Evolutionary conservation across 164 flowering plant genomes (phyloP).

Genomic region (Piper betle): DNA sequence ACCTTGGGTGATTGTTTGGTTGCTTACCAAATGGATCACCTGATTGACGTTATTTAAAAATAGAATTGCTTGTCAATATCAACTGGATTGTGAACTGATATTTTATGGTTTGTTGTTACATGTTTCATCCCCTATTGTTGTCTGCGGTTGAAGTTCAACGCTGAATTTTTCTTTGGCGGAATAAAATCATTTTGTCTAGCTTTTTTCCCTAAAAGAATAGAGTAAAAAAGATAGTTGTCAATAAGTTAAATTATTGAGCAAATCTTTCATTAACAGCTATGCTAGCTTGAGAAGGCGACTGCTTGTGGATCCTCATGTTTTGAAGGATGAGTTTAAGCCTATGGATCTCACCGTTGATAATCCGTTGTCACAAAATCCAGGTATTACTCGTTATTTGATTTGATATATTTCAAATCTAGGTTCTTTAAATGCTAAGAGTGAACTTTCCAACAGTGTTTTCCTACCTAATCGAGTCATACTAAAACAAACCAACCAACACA

Average conservation of each 20-base stretch:
- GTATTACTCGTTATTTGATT: slow-evolving; percentile 15
- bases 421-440: no score
- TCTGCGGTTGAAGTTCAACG: neutral
- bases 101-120: neutral
- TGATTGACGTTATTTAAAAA: no score
- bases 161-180: neutral
- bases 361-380: slow-evolving; percentile 93
- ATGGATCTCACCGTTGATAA: slow-evolving; percentile 64
- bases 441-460: neutral
- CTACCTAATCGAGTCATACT: neutral
- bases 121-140: neutral
- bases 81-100: neutral
- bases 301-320: slow-evolving; percentile 57
- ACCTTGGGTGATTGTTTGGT: no score
- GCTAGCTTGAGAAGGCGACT: slow-evolving; percentile 72
- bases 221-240: no score
- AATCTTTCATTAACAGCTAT: slow-evolving; percentile 35
- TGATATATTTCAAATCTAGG: neutral
- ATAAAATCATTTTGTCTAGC: no score
- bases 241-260: no score
- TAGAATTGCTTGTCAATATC: neutral
- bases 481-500: no score
- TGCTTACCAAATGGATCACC: no score
- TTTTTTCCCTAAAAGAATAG: neutral
- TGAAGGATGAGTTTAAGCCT: slow-evolving; percentile 48